These are phyloP conservation scores for Chaetoceros tenuissimus DNA, from an alignment of 108 stramenopile genomes.

Conservation along the genomic window DNA sequence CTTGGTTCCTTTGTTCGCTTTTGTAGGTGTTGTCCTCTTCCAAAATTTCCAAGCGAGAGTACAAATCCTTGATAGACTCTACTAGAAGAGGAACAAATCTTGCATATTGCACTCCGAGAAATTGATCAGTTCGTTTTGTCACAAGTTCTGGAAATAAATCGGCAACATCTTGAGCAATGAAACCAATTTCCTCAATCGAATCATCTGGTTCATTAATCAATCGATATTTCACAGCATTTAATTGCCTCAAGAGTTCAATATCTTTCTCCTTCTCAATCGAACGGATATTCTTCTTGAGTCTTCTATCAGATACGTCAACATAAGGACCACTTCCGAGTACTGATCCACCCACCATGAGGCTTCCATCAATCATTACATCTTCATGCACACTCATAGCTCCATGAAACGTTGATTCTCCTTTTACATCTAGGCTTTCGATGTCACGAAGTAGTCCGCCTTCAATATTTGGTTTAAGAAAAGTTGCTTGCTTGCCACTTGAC, in stretches of 20 bases:
- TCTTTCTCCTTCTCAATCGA: conserved; percentile 13
- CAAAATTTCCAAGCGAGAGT: conserved; percentile 12
- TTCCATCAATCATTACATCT: conserved; percentile 36
- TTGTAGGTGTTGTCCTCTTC: conserved; percentile 1
- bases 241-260: conserved; percentile 18
- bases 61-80: conserved; percentile 30
- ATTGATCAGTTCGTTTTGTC: conserved; percentile 20
- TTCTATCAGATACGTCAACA: conserved; percentile 38
- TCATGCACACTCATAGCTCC: conserved; percentile 27
- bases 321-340: conserved; percentile 60
- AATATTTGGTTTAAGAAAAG: not conserved
- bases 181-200: conserved; percentile 28
- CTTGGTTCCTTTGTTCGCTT: too few species aligned
- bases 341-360: conserved; percentile 34
- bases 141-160: conserved; percentile 42
- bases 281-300: conserved; percentile 39
- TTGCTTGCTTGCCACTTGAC: not conserved
- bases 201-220: conserved; percentile 12
- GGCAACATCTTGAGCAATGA: conserved; percentile 51
- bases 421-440: conserved; percentile 11
- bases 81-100: conserved; percentile 26
- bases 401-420: conserved; percentile 12
- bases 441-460: conserved; percentile 7
- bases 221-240: conserved; percentile 35
- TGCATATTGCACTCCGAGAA: conserved; percentile 18